phyloP scores from a whole-genome alignment of 106 monocot species.

The Allium sativum region DNA sequence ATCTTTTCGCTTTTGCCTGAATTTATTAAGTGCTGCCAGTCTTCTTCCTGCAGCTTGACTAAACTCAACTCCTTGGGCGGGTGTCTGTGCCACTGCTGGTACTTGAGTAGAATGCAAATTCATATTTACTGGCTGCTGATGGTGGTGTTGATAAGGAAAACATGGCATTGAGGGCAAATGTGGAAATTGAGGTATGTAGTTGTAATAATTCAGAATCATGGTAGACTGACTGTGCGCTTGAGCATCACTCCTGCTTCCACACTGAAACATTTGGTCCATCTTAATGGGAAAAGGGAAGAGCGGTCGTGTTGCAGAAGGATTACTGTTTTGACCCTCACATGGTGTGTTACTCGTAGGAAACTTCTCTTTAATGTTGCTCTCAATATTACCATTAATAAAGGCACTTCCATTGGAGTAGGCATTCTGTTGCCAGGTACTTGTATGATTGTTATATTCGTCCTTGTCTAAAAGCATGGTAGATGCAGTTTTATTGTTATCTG shows the following conservation, averaged over 20 bases:
- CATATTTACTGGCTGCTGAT: slow-evolving; percentile 10
- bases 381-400: slow-evolving; percentile 15
- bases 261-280: slow-evolving; percentile 5
- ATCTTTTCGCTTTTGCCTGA: slow-evolving; percentile 58
- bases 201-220: slow-evolving; percentile 33
- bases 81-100: slow-evolving; percentile 14
- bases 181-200: slow-evolving; percentile 25
- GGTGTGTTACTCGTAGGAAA: slow-evolving; percentile 13
- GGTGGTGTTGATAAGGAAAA: slow-evolving; percentile 22
- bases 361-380: slow-evolving; percentile 11
- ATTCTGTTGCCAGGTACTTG: neutral
- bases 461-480: slow-evolving; percentile 4
- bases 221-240: slow-evolving; percentile 15
- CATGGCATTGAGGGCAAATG: slow-evolving; percentile 28
- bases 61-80: slow-evolving; percentile 20
- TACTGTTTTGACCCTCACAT: slow-evolving; percentile 13
- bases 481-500: slow-evolving; percentile 18
- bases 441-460: slow-evolving; percentile 10
- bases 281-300: slow-evolving; percentile 32
- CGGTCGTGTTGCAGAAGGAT: slow-evolving; percentile 19
- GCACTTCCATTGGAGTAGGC: slow-evolving; percentile 8
- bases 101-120: slow-evolving; percentile 28
- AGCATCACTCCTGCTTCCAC: slow-evolving; percentile 10
- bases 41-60: slow-evolving; percentile 32
- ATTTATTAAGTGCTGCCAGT: slow-evolving; percentile 54